Evolutionary conservation across 2,329 filamentous ascomycete genomes (phyloP), one percentile per base, ranked within the genome.

Genomic region (Talaromyces sp.): DNA sequence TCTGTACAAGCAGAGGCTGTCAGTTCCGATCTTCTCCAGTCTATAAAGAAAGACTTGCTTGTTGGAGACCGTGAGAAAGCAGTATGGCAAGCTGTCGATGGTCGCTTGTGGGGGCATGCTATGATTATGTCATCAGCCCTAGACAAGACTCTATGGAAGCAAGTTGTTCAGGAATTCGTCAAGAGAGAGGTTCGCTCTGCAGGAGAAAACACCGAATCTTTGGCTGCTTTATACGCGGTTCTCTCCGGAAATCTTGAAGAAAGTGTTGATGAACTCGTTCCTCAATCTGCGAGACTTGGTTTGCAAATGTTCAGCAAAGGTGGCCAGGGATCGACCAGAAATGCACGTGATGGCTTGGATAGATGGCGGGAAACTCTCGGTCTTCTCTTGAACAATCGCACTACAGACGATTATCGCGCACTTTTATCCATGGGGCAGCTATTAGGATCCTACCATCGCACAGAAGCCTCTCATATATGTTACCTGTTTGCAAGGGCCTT

Each of bases 211-310:
- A 92, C 92, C 58, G 90, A 97, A 73, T 90, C 93, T 1, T 81
- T 99, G 52, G 93, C 93, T 31, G 91, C 93, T 0, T 78, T 99
- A 3, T 99, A 99, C 73, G 91, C 96, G 70, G 87, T 98, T 0
- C 88, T 99, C 63, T 95, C 93, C 26, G 93, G 95, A 0, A 99
- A 97, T 70, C 86, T 89, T 61, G 93, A 97, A 65, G 95, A 99
- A 67, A 96, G 92, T 65, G 88, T 98, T 17, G 95, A 99, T 72
- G 93, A 98, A 74, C 86, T 99, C 59, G 95, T 99, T 1, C 93
- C 95, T 5, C 88, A 89, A 2, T 96, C 96, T 65, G 95, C 95
- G 19, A 86, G 96, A 49, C 93, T 93, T 62, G 95, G 95, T 1
- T 86, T 97, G 66, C 91, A 96, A 72, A 89, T 99, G 78, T 84